Evolutionary conservation across 2,329 filamentous ascomycete species (phyloP).

Genomic region (Aspergillus pseudoterreus): DNA sequence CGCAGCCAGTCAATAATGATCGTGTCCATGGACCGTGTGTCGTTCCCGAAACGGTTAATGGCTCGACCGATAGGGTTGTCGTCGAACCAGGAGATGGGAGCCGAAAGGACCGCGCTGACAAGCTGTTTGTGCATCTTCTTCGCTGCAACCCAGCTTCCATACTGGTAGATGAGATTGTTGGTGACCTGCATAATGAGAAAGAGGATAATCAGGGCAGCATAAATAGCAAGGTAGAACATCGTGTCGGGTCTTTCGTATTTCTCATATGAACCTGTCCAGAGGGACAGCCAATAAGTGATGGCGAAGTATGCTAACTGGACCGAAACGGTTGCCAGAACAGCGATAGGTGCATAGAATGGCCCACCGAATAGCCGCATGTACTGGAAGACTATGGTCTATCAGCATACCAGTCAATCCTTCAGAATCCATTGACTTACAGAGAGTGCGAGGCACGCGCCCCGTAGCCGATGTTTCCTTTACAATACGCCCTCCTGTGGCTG

Average conservation of each 20-base stretch:
- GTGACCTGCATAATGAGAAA: conserved; percentile 21
- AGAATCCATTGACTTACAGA: conserved; percentile 13
- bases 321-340: conserved; percentile 17
- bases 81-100: conserved; percentile 57
- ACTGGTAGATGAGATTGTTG: conserved; percentile 45
- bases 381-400: conserved; percentile 12
- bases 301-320: conserved; percentile 25
- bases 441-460: conserved; percentile 22
- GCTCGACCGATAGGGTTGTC: conserved; percentile 49
- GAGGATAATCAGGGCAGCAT: conserved; percentile 44
- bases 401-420: neutral
- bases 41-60: conserved; percentile 50
- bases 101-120: conserved; percentile 51
- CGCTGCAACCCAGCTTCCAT: conserved; percentile 56
- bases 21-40: conserved; percentile 56
- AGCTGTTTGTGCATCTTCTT: conserved; percentile 52
- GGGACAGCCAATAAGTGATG: conserved; percentile 27
- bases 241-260: conserved; percentile 15
- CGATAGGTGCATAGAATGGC: conserved; percentile 16
- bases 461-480: conserved; percentile 21
- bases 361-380: conserved; percentile 26
- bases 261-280: conserved; percentile 25
- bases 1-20: conserved; percentile 42
- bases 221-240: conserved; percentile 53
- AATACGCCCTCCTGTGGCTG: conserved; percentile 7